Base-by-base conservation (phyloP, 2,329 filamentous ascomycete species). In the Aspergillus brasiliensis region DNA sequence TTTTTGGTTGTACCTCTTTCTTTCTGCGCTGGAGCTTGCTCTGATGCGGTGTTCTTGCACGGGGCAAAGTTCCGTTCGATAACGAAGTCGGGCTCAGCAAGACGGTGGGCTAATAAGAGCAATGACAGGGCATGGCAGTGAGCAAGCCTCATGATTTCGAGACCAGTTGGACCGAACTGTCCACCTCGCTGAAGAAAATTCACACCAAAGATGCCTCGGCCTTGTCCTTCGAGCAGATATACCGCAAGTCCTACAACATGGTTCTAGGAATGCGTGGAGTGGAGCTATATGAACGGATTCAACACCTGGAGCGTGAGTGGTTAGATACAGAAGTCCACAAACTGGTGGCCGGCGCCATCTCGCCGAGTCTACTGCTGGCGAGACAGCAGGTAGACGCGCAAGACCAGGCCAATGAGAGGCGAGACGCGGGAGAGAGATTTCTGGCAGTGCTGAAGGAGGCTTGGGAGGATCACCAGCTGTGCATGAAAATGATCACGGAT, bases 401-500 rank as follows among this genome's bases (percentile, higher is more conserved):
- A 44, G 76, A 77, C 55, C 75, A 91, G n/a, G 83, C 86, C 15
- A 90, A 90, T 67, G 92, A 97, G 78, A 86, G 91, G 57, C 84
- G 91, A 49, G 85, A 89, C 46, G 89, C 90, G 37, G 93, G 93
- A 51, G 92, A 97, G 76, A 88, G 84, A 70, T 96, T 98, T 65
- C 77, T 99, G 60, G 86, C 86, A 57, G 89, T 87, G 0, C 76
- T 98, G 13, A 89, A 89, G 67, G 83, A 88, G 59, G 87, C 88
- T 2, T 99, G 93, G 92, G 87, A 92, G 62, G 90, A 96, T 63
- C 93, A 99, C 72, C 91, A 93, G 72, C 86, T 91, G 58, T 93
- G 91, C 47, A 97, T 97, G 91, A 92, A 92, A 72, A 98, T 98
- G 94, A 89, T 92, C 53, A 92, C 93, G 3, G 95, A 98, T 75